Evolutionary conservation across 148 eudicot species (phyloP).

Genomic region (Cornus controversa): DNA sequence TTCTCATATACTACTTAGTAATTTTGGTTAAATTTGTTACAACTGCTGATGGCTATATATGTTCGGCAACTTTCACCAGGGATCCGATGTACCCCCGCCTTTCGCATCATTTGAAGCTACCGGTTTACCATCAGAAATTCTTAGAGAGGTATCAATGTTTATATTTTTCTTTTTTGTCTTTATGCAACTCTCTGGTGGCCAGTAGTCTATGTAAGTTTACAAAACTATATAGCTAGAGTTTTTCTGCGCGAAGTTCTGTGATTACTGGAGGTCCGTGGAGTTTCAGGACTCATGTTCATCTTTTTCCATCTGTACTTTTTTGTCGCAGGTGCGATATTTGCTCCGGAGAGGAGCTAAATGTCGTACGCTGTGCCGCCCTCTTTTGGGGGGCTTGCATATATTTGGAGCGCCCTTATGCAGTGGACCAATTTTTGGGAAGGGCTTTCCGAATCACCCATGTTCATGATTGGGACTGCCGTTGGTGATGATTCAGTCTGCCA

Average conservation of each 20-base stretch:
- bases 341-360: constrained; percentile 98
- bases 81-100: constrained; percentile 73
- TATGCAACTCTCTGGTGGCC: constrained; percentile 21
- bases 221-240: constrained; percentile 20
- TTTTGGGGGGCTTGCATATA: constrained; percentile 59
- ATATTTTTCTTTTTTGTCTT: constrained; percentile 8
- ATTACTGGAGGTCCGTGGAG: constrained; percentile 45
- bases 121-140: constrained; percentile 78
- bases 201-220: constrained; percentile 28
- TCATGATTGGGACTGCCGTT: constrained; percentile 60
- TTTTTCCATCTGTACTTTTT: constrained; percentile 52
- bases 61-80: constrained; percentile 42
- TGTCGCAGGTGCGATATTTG: constrained; percentile 99
- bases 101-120: constrained; percentile 74
- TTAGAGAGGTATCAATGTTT: constrained; percentile 65
- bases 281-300: constrained; percentile 49
- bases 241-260: constrained; percentile 37
- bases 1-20: not conserved
- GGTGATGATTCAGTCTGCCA: constrained; percentile 84
- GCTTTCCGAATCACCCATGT: constrained; percentile 76
- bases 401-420: constrained; percentile 62
- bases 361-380: constrained; percentile 94
- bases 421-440: constrained; percentile 69
- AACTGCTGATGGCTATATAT: constrained; percentile 2
- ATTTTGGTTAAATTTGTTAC: not conserved